A percentile compares a stretch with the other conserved stretches of the same genome.
Conservation (phyloP, 768 basidiomycete species). For the Clitopilus hobsonii region DNA sequence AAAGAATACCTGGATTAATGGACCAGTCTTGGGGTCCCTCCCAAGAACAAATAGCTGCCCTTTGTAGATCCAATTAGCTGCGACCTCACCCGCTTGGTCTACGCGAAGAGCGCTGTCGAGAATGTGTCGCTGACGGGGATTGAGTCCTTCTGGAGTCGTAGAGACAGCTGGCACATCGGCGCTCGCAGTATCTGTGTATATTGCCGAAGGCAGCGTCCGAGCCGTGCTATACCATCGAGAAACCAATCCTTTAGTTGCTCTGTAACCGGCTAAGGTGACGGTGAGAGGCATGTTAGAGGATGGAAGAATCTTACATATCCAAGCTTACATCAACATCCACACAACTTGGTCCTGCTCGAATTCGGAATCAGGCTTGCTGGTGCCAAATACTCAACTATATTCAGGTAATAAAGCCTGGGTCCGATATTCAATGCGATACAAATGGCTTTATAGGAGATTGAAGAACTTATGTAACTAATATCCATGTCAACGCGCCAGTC, state of each 20-base stretch:
- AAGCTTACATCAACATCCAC: neutral
- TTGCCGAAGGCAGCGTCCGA: conserved; percentile 31
- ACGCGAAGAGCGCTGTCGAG: conserved; percentile 77
- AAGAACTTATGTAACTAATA: neutral
- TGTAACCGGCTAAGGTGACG: neutral
- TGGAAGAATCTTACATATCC: neutral
- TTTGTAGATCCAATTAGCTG: conserved; percentile 93
- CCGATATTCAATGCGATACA: too few species aligned
- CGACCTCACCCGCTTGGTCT: conserved; percentile 94
- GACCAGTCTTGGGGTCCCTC: conserved; percentile 45
- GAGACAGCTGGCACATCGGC: conserved; percentile 34
- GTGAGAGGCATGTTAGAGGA: neutral
- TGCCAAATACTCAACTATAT: too few species aligned
- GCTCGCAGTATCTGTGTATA: conserved; percentile 40
- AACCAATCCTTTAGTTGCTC: neutral
- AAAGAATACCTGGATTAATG: conserved; percentile 68
- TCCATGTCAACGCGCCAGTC: neutral
- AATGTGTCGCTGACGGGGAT: conserved; percentile 38
- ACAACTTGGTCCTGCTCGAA: neutral
- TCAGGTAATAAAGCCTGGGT: too few species aligned
- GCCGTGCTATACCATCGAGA: neutral
- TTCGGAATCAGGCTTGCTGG: neutral
- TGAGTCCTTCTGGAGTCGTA: conserved; percentile 53
- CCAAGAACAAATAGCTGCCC: conserved; percentile 80
- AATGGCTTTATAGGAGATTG: too few species aligned